Percentiles rank a stretch among this genome's conserved stretches.
Conservation (phyloP, 371 early-diverging fungal genomes). For the Haplosporangium sp. region DNA sequence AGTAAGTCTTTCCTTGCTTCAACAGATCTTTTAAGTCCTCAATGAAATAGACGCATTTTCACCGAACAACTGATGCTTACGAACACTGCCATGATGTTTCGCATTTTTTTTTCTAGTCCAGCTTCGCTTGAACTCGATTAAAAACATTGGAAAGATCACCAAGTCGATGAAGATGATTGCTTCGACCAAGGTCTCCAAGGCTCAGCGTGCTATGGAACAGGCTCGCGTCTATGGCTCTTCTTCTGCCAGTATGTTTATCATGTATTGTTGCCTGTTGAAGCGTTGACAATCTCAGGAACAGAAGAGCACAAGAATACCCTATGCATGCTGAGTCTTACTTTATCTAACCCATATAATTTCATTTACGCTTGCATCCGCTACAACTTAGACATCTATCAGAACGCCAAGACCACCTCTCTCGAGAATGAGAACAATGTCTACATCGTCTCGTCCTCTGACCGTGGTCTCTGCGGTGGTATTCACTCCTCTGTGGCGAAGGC, state of each 20-base stretch:
- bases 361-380: too few relatives aligned
- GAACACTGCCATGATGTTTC: too few relatives aligned
- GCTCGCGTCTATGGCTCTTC: conserved; percentile 90
- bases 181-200: conserved; percentile 96
- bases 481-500: conserved; percentile 95
- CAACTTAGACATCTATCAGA: conserved; percentile 77
- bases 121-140: conserved; percentile 95
- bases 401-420: conserved; percentile 77
- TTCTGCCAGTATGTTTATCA: conserved; percentile 65
- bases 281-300: too few relatives aligned
- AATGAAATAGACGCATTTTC: background rate
- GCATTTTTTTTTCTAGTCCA: conserved; percentile 74
- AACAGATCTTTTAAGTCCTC: background rate
- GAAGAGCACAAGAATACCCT: too few relatives aligned
- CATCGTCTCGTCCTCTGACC: conserved; percentile 94
- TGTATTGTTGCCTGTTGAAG: too few relatives aligned
- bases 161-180: conserved; percentile 99
- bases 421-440: conserved; percentile 71
- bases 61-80: background rate
- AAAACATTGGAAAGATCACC: conserved; percentile 98
- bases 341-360: too few relatives aligned
- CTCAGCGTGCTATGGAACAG: conserved; percentile 94
- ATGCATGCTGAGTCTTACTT: too few relatives aligned
- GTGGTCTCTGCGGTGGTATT: conserved; percentile 99
- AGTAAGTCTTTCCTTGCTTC: conserved; percentile 63